A percentile compares a stretch with the other conserved stretches of the same genome.
Evolutionary conservation across 257 asterid genomes (phyloP).

Genomic region (Fraxinus pennsylvanica): DNA sequence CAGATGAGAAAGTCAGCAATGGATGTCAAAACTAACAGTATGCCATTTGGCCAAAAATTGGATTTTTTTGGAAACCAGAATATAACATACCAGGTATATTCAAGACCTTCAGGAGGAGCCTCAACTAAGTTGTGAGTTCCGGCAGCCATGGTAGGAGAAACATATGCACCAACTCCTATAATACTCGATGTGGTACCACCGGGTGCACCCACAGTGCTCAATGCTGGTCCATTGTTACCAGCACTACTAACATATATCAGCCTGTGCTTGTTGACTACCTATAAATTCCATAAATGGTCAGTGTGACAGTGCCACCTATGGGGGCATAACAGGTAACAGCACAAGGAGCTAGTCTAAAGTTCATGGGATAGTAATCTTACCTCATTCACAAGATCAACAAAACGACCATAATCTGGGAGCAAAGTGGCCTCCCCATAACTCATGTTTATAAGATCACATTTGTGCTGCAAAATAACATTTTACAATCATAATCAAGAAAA

Average conservation of each 20-base stretch:
- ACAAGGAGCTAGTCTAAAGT: constrained; percentile 26
- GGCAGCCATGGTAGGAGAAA: constrained; percentile 98
- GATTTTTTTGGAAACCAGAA: constrained; percentile 5
- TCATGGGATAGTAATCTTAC: constrained; percentile 37
- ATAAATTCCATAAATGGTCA: constrained; percentile 25
- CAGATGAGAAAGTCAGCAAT: background rate
- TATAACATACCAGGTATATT: constrained; percentile 80
- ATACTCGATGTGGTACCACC: constrained; percentile 98
- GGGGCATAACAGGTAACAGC: constrained; percentile 12
- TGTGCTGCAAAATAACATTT: constrained; percentile 62
- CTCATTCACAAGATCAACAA: constrained; percentile 94
- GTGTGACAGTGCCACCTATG: constrained; percentile 10
- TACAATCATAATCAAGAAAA: constrained; percentile 19
- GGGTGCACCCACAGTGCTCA: constrained; percentile 97
- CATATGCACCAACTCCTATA: constrained; percentile 97
- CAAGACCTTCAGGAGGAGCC: constrained; percentile 95
- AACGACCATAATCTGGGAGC: constrained; percentile 97
- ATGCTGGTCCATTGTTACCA: constrained; percentile 94
- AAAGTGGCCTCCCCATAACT: constrained; percentile 91
- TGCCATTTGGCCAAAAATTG: background rate
- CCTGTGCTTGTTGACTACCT: constrained; percentile 92
- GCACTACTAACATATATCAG: constrained; percentile 90
- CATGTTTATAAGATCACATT: constrained; percentile 96
- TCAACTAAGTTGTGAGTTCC: constrained; percentile 91
- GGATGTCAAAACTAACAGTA: constrained; percentile 9